Evolutionary conservation across 2,329 filamentous ascomycete species (phyloP), one percentile per base, ranked within the genome.

Genomic region (Cladosporium colombiae): DNA sequence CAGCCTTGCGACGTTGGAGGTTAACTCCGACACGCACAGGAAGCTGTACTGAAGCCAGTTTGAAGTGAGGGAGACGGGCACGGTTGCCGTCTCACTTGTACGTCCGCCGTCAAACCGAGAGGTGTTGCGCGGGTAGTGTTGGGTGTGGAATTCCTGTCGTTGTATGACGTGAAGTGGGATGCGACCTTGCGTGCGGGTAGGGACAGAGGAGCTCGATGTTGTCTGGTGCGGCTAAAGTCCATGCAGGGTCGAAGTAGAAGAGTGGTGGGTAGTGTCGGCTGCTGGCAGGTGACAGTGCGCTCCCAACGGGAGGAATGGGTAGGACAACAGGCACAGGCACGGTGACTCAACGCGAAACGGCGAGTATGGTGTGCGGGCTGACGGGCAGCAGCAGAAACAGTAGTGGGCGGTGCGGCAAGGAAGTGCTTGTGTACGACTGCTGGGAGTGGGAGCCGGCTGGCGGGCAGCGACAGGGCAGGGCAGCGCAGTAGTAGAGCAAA

Each of bases 21-120:
- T 65, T 60, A 67, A 66, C 64, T 64, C 66, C 73, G 70, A 73
- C 68, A 71, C 71, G 69, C 69, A 71, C 70, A 59, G 73, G 72
- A 70, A 68, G 69, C 66, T 73, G 73, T 71, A 73, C 70, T 52
- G 73, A 74, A 70, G 74, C 73, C 74, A 75, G 73, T 69, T 74
- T 74, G 74, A 64, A 68, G 66, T 59, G 62, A 61, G 44, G 62
- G 52, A 62, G 59, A 66, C 64, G 56, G 50, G 64, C 46, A 52
- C 21, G 44, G 33, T 44, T 60, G 63, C 57, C 63, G 63, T 65
- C 63, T 65, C 63, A 65, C 63, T 65, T 65, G 55, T 60, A 46
- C 57, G 63, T 60, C 55, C 63, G 56, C 63, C 55, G 49, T 65
- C 63, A 63, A 63, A 63, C 61, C 61, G 50, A 35, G n/a, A 63